A percentile compares a stretch with the other conserved stretches of the same genome.
Conservation (phyloP, 2,329 filamentous ascomycete genomes). For the Hymenoscyphus albidus region DNA sequence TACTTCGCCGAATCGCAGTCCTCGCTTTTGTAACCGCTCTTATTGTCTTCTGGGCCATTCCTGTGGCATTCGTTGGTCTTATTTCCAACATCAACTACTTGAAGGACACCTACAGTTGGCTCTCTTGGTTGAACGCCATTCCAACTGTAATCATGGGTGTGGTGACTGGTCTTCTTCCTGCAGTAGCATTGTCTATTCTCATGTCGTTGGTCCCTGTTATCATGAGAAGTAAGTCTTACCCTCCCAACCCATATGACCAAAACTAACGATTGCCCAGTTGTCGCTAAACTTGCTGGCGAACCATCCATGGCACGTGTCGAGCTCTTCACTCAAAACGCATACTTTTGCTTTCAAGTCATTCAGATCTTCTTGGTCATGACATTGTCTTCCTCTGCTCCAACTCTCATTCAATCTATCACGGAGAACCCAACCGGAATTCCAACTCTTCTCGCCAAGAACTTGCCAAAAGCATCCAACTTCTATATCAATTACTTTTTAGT, state of each 20-base stretch:
- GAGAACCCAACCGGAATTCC: constrained; percentile 59
- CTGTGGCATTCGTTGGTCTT: constrained; percentile 73
- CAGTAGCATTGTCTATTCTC: constrained; percentile 72
- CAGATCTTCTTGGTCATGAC: constrained; percentile 91
- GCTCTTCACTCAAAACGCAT: constrained; percentile 83
- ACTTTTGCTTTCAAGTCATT: constrained; percentile 86
- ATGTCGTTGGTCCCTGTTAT: constrained; percentile 84
- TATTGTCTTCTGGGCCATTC: constrained; percentile 81
- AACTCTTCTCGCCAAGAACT: constrained; percentile 62
- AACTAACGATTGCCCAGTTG: constrained; percentile 45
- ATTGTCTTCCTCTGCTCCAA: constrained; percentile 73
- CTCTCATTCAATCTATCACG: constrained; percentile 60
- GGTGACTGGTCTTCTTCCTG: constrained; percentile 78
- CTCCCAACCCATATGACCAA: not conserved
- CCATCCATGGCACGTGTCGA: constrained; percentile 78
- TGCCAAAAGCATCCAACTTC: constrained; percentile 87
- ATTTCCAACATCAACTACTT: constrained; percentile 81
- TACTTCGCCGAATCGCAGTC: constrained; percentile 67
- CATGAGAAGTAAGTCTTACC: constrained; percentile 59
- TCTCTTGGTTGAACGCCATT: constrained; percentile 69
- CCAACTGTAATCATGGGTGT: constrained; percentile 73
- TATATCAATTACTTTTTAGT: constrained; percentile 95
- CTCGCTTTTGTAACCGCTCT: constrained; percentile 69
- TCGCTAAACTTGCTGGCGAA: constrained; percentile 75
- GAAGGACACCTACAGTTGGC: constrained; percentile 56